Evolutionary conservation across 371 early-diverging fungal genomes (phyloP), one percentile per base, ranked within the genome.

Genomic region (Rhizopus sp.): DNA sequence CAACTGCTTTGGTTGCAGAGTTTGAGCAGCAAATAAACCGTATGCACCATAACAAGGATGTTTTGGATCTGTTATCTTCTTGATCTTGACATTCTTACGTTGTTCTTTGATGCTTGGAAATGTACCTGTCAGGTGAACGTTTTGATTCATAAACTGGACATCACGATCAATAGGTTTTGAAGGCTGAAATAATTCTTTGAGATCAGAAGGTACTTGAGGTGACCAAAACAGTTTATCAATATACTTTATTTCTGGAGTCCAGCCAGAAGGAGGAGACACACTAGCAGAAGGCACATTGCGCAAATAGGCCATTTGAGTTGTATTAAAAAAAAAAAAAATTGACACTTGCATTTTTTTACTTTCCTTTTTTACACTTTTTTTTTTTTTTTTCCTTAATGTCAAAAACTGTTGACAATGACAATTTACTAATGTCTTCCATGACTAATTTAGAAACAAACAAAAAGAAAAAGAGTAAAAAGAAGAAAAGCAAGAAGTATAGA

Each of bases 41-140:
- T 75, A 78, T 0, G 75, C 73, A 38, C 78, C 78, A 61, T 64
- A 78, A 55, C 80, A 79, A 5, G 82, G 82, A 33, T 81, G 82
- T 0, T 35, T 53, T 16, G 68, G 59, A 31, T 80, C 79, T 0
- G 72, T 75, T 15, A 80, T 66, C 37, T 66, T 64, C 39, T 68
- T 70, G 38, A 80, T 80, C 59, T 77, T 77, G 50, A 77, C 52
- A 42, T 77, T 70, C 4, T 68, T 63, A 17, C 71, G 66, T 34
- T 72, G 73, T 30, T 75, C 79, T 55, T 73, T 78, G 3, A 51
- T 60, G 13, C 59, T 39, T 2, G 72, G 68, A 53, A 64, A 75
- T 7, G 60, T 68, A 33, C 79, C 79, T 6, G 52, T 57, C 7
- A 75, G 32, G 48, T 78, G 72, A 58, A 78, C 76, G 60, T 75